Evolutionary conservation across 2,329 filamentous ascomycete species (phyloP).

Genomic region (Epichloe hybrida): DNA sequence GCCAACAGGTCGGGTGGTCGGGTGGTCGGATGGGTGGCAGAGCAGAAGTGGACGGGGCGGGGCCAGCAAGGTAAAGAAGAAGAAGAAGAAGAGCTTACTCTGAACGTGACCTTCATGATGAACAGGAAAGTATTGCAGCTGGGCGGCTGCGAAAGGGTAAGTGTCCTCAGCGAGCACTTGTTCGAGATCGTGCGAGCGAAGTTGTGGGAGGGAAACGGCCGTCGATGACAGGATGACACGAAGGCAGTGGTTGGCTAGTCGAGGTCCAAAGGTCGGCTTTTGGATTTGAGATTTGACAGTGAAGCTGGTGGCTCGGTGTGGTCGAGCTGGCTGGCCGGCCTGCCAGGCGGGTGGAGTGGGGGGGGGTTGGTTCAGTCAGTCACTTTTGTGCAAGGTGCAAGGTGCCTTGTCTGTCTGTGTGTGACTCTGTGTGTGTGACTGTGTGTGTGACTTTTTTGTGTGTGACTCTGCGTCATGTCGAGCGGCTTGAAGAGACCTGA

Average conservation of each 20-base stretch:
- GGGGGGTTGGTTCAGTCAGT: no score
- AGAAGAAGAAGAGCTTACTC: slow-evolving; percentile 28
- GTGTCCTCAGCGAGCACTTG: slow-evolving; percentile 2
- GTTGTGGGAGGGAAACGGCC: slow-evolving; percentile 1
- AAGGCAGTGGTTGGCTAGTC: slow-evolving; percentile 7
- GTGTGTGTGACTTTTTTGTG: no score
- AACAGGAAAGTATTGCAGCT: slow-evolving; percentile 20
- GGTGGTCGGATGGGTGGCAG: not conserved
- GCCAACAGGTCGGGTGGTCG: not conserved
- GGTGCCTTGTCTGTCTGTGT: no score
- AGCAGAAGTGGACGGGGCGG: not conserved
- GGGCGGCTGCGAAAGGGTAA: slow-evolving; percentile 5
- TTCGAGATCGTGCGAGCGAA: not conserved
- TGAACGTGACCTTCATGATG: slow-evolving; percentile 57
- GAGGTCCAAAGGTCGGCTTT: not conserved
- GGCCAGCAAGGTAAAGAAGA: not conserved
- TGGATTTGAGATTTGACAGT: not conserved
- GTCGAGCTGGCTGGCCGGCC: not conserved
- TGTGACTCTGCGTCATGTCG: no score
- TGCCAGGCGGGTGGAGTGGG: no score
- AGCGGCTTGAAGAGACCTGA: no score
- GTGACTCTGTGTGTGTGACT: no score
- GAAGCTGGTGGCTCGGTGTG: slow-evolving; percentile 1
- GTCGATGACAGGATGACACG: slow-evolving; percentile 5
- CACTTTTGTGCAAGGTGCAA: no score